Percentiles rank a stretch among this genome's conserved stretches.
Conservation (phyloP, 2,329 filamentous ascomycete genomes). For the Colletotrichum siamense region DNA sequence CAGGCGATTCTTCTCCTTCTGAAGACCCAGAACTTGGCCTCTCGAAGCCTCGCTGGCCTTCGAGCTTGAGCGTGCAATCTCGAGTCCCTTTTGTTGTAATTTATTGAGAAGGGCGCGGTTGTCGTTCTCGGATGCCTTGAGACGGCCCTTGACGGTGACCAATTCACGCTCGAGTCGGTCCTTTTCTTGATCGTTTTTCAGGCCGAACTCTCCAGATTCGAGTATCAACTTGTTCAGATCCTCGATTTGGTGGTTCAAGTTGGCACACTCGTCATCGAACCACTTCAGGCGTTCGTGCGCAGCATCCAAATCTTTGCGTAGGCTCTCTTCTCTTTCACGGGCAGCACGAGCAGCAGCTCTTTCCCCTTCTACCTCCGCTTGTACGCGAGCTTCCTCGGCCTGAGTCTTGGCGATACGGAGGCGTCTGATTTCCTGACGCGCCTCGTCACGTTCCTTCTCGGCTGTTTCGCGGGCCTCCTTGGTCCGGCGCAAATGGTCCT, state of each 20-base stretch:
- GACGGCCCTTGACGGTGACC: constrained; percentile 85
- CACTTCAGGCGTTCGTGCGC: constrained; percentile 79
- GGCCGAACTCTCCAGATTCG: constrained; percentile 86
- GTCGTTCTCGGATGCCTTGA: constrained; percentile 94
- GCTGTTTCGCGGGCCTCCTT: constrained; percentile 81
- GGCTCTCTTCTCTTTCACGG: constrained; percentile 77
- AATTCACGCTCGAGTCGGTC: constrained; percentile 91
- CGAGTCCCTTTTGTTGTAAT: constrained; percentile 94
- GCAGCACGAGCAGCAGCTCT: constrained; percentile 79
- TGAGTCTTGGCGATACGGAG: constrained; percentile 84
- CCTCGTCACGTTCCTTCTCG: constrained; percentile 88
- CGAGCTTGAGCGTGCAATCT: constrained; percentile 90
- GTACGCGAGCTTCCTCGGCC: constrained; percentile 83
- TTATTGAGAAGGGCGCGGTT: constrained; percentile 96
- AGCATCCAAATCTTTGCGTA: constrained; percentile 81
- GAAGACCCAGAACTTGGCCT: constrained; percentile 75
- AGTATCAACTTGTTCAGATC: constrained; percentile 86
- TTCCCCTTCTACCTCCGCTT: constrained; percentile 83
- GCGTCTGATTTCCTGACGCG: constrained; percentile 82
- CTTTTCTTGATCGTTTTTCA: constrained; percentile 92
- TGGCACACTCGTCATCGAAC: constrained; percentile 79
- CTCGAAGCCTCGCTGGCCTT: constrained; percentile 85
- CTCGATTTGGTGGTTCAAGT: constrained; percentile 81
- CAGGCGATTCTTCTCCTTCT: constrained; percentile 80
- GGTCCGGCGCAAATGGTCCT: constrained; percentile 86